Evolutionary conservation across 2,329 filamentous ascomycete genomes (phyloP).

Genomic region (Paecilomyces dactylethromorphus): DNA sequence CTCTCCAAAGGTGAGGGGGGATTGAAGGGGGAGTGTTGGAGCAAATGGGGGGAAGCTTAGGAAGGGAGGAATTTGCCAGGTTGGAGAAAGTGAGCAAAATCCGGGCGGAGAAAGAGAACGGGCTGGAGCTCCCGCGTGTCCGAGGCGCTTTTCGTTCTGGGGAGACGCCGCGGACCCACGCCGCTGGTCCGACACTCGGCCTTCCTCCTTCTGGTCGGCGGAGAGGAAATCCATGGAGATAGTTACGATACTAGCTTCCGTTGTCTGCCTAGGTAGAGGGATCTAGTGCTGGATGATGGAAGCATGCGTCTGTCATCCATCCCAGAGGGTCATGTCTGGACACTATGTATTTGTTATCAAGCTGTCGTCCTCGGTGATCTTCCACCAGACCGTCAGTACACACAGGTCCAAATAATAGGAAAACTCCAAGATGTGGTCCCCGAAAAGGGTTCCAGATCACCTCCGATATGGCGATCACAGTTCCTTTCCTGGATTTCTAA

Average conservation of each 20-base stretch:
- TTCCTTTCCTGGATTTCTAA: neutral
- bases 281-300: neutral
- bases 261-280: no score
- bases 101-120: conserved; percentile 7
- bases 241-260: neutral
- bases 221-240: neutral
- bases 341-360: neutral
- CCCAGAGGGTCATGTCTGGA: neutral
- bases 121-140: conserved; percentile 16
- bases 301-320: neutral
- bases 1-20: conserved; percentile 10
- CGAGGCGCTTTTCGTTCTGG: conserved; percentile 22
- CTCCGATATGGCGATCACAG: neutral
- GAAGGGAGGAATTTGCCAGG: conserved; percentile 2
- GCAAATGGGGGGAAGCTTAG: neutral
- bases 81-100: conserved; percentile 1
- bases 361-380: neutral
- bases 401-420: neutral
- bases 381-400: neutral
- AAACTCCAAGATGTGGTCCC: neutral
- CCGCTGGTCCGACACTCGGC: neutral
- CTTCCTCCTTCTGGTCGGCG: neutral
- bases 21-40: conserved; percentile 6
- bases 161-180: neutral
- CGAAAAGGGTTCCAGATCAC: neutral